Base-by-base conservation (phyloP, 371 early-diverging fungal species). In the Mortierella sp. region DNA sequence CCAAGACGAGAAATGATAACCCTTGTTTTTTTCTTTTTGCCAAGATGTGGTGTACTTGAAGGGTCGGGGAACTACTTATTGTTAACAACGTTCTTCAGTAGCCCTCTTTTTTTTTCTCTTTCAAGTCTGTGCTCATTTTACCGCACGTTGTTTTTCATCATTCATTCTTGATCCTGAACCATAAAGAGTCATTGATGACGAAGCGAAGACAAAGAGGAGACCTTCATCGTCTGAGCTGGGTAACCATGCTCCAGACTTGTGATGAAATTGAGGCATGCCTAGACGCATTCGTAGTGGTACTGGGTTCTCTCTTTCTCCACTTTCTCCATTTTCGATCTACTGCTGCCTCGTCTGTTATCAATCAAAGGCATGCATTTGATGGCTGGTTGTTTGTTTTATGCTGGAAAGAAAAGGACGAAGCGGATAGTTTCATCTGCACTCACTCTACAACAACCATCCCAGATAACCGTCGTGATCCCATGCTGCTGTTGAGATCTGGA, bases 41-140 rank as follows among this genome's bases (percentile, higher is more conserved):
- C 31, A 13, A 0, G 28, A 28, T 6, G 5, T 5, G 5, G 42
- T 26, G n/a, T 28, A 31, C 24, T 38, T 16, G 31, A 31, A 2
- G 28, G 60, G 26, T 31, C 28, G 31, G 60, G 60, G 14, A 3
- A 38, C 42, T 38, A 38, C 31, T 26, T 7, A 58, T 28, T 26
- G 60, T 58, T 58, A 31, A 7, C 60, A 26, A 60, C 60, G 60
- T 60, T 28, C 28, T n/a, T 26, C 31, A 28, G 28, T 31, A 60
- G 3, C 16, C 31, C 28, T 60, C 14, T 11, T 57, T 57, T 60
- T 31, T 60, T 4, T 60, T 28, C 60, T 31, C 31, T 4, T 60
- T 28, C 60, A 16, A 28, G 60, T 60, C 60, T 60, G 60, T 60
- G 60, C 60, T 60, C 60, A 60, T 60, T 60, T 60, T 60, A 16